These are phyloP conservation scores for Rhinocladiella mackenziei DNA, from an alignment of 2,329 filamentous ascomycete genomes.

Conservation along the genomic window DNA sequence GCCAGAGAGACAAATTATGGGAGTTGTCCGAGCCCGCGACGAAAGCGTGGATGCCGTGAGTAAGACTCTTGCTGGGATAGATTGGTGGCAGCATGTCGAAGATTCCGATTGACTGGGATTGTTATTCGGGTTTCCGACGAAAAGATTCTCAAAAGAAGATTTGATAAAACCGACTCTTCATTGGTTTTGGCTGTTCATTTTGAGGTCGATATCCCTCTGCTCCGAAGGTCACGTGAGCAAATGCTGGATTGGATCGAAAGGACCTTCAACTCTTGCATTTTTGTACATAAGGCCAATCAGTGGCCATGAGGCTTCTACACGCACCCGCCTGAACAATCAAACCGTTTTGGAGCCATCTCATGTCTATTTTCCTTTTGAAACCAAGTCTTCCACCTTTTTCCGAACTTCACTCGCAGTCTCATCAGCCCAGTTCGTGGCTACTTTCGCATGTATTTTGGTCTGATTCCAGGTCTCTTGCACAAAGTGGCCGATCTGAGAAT, in stretches of 20 bases:
- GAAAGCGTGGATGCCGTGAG: too few species aligned
- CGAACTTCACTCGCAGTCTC: constrained; percentile 22
- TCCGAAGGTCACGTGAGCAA: constrained; percentile 1
- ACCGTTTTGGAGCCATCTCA: background rate
- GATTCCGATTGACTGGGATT: too few species aligned
- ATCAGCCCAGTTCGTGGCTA: constrained; percentile 24
- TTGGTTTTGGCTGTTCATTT: too few species aligned
- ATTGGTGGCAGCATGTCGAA: too few species aligned
- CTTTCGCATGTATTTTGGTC: constrained; percentile 13
- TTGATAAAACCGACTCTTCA: too few species aligned
- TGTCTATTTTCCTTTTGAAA: constrained; percentile 27
- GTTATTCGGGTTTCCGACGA: too few species aligned
- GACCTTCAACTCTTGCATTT: too few species aligned
- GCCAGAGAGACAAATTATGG: too few species aligned
- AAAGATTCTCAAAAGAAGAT: too few species aligned
- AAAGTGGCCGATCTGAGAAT: constrained; percentile 66
- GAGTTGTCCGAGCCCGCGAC: too few species aligned
- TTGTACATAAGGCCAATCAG: constrained; percentile 11
- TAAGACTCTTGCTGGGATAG: too few species aligned
- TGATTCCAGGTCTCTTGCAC: constrained; percentile 60
- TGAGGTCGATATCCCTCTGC: too few species aligned
- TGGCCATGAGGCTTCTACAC: background rate
- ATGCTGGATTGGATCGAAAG: background rate
- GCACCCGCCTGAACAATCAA: constrained; percentile 4
- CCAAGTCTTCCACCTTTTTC: constrained; percentile 26